Base-by-base conservation (phyloP, 1,284 basidiomycete species). In the Violaceomyces palustris region DNA sequence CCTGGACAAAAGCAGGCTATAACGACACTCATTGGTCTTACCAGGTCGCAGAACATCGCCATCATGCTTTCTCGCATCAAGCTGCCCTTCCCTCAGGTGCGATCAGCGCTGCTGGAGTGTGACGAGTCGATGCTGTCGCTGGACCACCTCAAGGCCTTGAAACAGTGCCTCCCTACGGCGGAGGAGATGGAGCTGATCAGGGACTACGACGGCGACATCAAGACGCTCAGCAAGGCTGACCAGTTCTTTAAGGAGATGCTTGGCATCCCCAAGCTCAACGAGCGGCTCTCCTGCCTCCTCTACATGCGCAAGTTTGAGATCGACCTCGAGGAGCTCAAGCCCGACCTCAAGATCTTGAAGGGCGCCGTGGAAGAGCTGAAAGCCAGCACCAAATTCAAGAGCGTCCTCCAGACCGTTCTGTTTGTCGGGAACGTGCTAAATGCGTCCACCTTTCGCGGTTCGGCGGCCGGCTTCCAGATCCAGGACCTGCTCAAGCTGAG, bases 231-330 rank as follows among this genome's bases (percentile, higher is more conserved):
- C 4, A 87, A 86, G 63, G 83, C 87, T 15, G 90, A 94, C 68
- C 85, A 85, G 66, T 92, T 86, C 74, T 86, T 91, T 67, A 77
- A 78, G 45, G 81, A 87, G 83, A 85, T 93, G 52, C 84, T 85
- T 74, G 77, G 76, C 3, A 84, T 93, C 34, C 87, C 88, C 1
- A 78, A 87, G 18, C 78, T 93, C 6, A 67, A 80, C 3, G 80
- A 85, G 56, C 80, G 90, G 3, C 73, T 91, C 25, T 81, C 83
- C 6, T 85, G 83, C 62, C 89, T 92, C 84, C 72, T 90, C 12
- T 92, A 86, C 73, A 82, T 87, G 18, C 79, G 83, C 18, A 84
- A 82, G 53, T 79, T 93, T 18, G 87, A 91, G 42, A 66, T 88
- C 34, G 87, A 89, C 25, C 78, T 91, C 27, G 86, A 84, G 49